Percentiles rank a stretch among this genome's conserved stretches.
phyloP scores from a whole-genome alignment of 2,329 filamentous ascomycete genomes.

The Alternaria arbusti region DNA sequence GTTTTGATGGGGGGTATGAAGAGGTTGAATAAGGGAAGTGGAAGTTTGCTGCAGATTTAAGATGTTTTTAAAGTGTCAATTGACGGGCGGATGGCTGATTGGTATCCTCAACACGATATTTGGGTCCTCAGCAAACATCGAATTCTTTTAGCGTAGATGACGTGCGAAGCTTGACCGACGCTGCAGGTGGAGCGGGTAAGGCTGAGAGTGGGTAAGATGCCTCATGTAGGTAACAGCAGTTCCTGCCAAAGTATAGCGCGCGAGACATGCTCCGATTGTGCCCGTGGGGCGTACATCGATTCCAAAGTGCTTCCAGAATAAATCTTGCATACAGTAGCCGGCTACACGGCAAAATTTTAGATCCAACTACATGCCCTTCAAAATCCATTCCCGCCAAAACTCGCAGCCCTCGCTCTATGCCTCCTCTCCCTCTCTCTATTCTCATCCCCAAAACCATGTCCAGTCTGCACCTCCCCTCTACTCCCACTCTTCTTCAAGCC shows the following conservation, averaged over 20 bases:
- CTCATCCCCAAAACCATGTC: conserved; percentile 17
- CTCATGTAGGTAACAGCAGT: not conserved
- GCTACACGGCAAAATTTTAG: not conserved
- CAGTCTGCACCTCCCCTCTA: conserved; percentile 22
- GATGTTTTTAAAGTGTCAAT: conserved; percentile 8
- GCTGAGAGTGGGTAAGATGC: conserved; percentile 6
- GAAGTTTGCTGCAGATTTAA: conserved; percentile 2
- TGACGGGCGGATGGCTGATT: conserved; percentile 16
- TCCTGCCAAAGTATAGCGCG: not conserved
- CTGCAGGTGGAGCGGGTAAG: conserved; percentile 18
- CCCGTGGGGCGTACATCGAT: not conserved
- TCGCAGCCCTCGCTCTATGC: conserved; percentile 35
- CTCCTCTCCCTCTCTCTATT: conserved; percentile 1
- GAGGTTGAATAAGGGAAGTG: not conserved
- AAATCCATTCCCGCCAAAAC: conserved; percentile 30
- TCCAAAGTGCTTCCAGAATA: not conserved
- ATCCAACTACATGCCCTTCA: not conserved
- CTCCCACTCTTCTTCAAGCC: conserved; percentile 33
- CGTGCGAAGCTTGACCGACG: conserved; percentile 18
- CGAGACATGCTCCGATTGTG: not conserved
- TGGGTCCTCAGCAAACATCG: conserved; percentile 17
- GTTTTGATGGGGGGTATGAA: not conserved
- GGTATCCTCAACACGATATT: conserved; percentile 9
- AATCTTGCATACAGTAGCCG: not conserved
- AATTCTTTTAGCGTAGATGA: conserved; percentile 38